These are phyloP conservation scores for Trichoderma brevicompactum DNA, from an alignment of 2,329 filamentous ascomycete species.

Conservation along the genomic window DNA sequence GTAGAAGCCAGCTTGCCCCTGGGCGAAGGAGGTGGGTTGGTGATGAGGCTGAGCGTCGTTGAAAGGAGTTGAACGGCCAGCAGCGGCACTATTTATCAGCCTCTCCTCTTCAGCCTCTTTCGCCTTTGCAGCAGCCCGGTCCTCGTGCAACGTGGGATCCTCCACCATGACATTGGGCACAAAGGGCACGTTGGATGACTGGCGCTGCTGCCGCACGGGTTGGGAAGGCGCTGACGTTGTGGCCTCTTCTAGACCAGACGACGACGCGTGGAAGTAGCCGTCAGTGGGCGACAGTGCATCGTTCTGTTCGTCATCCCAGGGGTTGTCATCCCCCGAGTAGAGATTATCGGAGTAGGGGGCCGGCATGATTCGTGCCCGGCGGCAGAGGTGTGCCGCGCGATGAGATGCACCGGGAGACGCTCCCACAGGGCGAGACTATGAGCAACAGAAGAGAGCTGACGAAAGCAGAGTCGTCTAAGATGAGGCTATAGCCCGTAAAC, in stretches of 20 bases:
- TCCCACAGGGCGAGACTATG: no score
- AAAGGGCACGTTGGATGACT: conserved; percentile 46
- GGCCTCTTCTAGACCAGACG: conserved; percentile 31
- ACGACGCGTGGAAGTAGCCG: conserved; percentile 55
- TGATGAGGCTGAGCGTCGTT: conserved; percentile 17
- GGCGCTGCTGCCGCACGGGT: conserved; percentile 33
- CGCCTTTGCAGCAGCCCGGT: conserved; percentile 46
- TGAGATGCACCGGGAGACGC: background rate
- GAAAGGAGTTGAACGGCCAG: conserved; percentile 30
- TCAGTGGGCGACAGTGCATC: conserved; percentile 55
- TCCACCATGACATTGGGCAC: conserved; percentile 55
- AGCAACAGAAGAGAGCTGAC: background rate
- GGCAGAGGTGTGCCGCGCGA: background rate
- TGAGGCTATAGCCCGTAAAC: background rate
- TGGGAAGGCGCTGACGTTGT: conserved; percentile 34
- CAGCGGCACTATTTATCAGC: conserved; percentile 37
- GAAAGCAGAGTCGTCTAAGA: conserved; percentile 6
- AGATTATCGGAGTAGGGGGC: conserved; percentile 54
- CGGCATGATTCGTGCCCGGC: conserved; percentile 44
- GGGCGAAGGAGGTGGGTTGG: background rate
- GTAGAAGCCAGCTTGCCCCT: conserved; percentile 1
- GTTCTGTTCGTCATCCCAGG: conserved; percentile 43
- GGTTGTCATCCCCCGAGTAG: conserved; percentile 44
- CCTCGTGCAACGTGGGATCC: conserved; percentile 51
- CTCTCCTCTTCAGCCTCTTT: conserved; percentile 51